Conservation (phyloP, 2,329 filamentous ascomycete species). For the Pseudogymnoascus sp. region DNA sequence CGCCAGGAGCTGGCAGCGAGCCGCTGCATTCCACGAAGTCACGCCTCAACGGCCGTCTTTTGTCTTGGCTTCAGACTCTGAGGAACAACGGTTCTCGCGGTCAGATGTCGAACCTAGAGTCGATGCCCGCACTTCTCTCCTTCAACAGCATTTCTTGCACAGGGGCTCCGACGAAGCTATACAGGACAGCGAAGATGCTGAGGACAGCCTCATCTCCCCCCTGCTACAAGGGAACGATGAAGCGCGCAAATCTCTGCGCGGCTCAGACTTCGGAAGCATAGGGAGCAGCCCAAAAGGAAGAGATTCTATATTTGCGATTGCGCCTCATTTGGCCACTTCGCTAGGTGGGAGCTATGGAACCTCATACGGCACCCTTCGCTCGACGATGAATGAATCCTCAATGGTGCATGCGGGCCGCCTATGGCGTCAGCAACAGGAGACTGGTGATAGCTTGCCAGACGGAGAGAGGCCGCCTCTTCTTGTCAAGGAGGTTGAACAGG, state of each 20-base stretch:
- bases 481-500: slow-evolving; percentile 84
- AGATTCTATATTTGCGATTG: slow-evolving; percentile 47
- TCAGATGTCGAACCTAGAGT: slow-evolving; percentile 21
- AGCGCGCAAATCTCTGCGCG: neutral
- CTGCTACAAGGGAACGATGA: slow-evolving; percentile 30
- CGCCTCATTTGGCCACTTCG: too few species aligned
- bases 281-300: slow-evolving; percentile 30
- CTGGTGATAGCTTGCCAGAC: slow-evolving; percentile 40
- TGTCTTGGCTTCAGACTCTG: slow-evolving; percentile 52
- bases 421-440: slow-evolving; percentile 43
- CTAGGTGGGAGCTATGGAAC: slow-evolving; percentile 66
- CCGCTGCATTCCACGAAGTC: slow-evolving; percentile 81
- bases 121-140: slow-evolving; percentile 30
- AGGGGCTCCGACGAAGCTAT: slow-evolving; percentile 23
- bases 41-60: slow-evolving; percentile 73
- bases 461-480: slow-evolving; percentile 66
- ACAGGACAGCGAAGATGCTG: slow-evolving; percentile 20
- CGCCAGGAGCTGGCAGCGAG: slow-evolving; percentile 84
- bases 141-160: slow-evolving; percentile 46
- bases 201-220: slow-evolving; percentile 14
- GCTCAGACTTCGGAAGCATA: slow-evolving; percentile 27
- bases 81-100: slow-evolving; percentile 27
- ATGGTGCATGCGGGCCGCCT: slow-evolving; percentile 46
- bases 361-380: slow-evolving; percentile 47
- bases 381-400: slow-evolving; percentile 31